phyloP scores from a whole-genome alignment of 768 basidiomycete species.

The Mycena capillaripes region DNA sequence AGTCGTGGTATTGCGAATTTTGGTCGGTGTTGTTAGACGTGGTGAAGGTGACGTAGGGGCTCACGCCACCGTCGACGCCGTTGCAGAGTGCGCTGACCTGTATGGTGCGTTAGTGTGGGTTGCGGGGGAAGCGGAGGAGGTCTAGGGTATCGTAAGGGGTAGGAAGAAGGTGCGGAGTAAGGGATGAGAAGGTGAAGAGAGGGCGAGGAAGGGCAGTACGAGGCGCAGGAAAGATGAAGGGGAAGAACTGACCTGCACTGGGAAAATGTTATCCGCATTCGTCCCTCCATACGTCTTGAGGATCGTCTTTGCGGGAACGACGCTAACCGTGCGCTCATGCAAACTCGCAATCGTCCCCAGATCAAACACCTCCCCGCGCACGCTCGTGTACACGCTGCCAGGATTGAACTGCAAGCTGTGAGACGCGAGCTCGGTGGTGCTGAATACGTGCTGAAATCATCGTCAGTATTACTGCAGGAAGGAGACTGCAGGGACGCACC shows the following conservation, averaged over 20 bases:
- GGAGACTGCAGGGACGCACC: background rate
- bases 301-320: constrained; percentile 82
- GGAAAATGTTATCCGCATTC: constrained; percentile 85
- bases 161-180: no score
- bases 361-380: constrained; percentile 97
- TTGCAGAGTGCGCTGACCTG: constrained; percentile 95
- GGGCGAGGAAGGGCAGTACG: background rate
- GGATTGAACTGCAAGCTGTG: constrained; percentile 76
- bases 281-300: constrained; percentile 85
- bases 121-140: no score
- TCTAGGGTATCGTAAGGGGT: no score
- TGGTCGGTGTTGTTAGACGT: constrained; percentile 82
- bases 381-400: constrained; percentile 83
- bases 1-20: constrained; percentile 94
- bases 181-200: background rate
- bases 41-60: constrained; percentile 85
- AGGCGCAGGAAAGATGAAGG: no score
- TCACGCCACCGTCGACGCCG: constrained; percentile 84
- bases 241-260: constrained; percentile 78
- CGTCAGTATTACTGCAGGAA: background rate
- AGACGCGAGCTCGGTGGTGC: constrained; percentile 76
- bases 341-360: constrained; percentile 74
- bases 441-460: constrained; percentile 77
- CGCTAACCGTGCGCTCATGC: constrained; percentile 77
- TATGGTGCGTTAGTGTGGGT: background rate